These are phyloP conservation scores for Bacidia gigantensis DNA, from an alignment of 495 filamentous ascomycete genomes.

Conservation along the genomic window DNA sequence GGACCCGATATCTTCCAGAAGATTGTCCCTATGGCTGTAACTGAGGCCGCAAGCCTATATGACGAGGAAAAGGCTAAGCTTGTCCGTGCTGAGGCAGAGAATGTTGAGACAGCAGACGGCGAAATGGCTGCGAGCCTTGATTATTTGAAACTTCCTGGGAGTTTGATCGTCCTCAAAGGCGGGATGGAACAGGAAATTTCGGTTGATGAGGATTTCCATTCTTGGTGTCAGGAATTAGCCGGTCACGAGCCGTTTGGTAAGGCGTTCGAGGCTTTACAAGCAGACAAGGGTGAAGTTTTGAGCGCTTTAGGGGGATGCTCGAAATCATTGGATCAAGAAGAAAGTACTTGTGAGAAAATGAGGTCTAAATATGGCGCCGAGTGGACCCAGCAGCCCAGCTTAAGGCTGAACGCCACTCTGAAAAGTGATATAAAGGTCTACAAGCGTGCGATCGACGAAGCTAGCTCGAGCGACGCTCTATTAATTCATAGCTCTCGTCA, in stretches of 20 bases:
- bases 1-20: constrained; percentile 95
- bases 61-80: constrained; percentile 98
- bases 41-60: constrained; percentile 90
- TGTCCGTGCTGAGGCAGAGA: constrained; percentile 83
- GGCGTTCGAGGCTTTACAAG: constrained; percentile 64
- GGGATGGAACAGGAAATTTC: constrained; percentile 81
- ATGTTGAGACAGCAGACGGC: constrained; percentile 76
- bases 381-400: constrained; percentile 95
- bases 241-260: constrained; percentile 61
- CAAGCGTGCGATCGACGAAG: constrained; percentile 75
- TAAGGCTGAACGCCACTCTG: constrained; percentile 72
- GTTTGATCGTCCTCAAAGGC: constrained; percentile 82
- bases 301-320: constrained; percentile 60
- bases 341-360: constrained; percentile 98
- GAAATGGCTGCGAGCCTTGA: constrained; percentile 94
- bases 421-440: constrained; percentile 78
- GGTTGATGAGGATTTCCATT: constrained; percentile 79
- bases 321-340: constrained; percentile 87
- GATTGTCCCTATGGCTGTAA: constrained; percentile 91
- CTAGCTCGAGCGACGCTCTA: constrained; percentile 73
- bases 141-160: constrained; percentile 79
- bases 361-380: constrained; percentile 89
- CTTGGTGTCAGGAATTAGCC: constrained; percentile 84
- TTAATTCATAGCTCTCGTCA: constrained; percentile 71
- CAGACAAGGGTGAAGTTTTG: constrained; percentile 60